These are phyloP conservation scores for Pneumocystis wakefieldiae DNA, from an alignment of 1,139 yeast genomes.

Conservation along the genomic window DNA sequence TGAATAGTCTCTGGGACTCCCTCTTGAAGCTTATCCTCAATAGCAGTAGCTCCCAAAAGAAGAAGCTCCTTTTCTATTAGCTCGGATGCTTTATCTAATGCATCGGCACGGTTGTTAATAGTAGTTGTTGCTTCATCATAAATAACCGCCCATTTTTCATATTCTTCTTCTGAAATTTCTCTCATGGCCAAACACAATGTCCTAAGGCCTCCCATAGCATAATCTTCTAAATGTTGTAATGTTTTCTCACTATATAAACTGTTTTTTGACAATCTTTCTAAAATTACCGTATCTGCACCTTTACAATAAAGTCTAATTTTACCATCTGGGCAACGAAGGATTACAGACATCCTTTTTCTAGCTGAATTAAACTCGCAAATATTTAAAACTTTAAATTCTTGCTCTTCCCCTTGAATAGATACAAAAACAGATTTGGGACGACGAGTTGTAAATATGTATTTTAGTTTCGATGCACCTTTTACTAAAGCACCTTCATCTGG, in stretches of 20 bases:
- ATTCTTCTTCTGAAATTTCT: slow-evolving; percentile 67
- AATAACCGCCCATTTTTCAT: slow-evolving; percentile 40
- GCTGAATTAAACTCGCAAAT: slow-evolving; percentile 96
- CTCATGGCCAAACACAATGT: slow-evolving; percentile 86
- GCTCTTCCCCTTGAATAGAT: slow-evolving; percentile 34
- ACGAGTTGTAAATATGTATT: slow-evolving; percentile 71
- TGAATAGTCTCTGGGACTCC: slow-evolving; percentile 97
- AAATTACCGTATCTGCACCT: slow-evolving; percentile 94
- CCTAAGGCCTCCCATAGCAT: slow-evolving; percentile 91
- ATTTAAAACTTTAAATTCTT: slow-evolving; percentile 63
- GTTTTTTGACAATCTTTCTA: slow-evolving; percentile 63
- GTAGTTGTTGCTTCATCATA: slow-evolving; percentile 76
- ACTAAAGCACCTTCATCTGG: slow-evolving; percentile 99
- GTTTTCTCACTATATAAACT: slow-evolving; percentile 76
- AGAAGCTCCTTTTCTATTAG: slow-evolving; percentile 65
- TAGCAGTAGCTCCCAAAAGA: slow-evolving; percentile 91
- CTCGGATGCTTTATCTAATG: slow-evolving; percentile 74
- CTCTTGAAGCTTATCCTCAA: slow-evolving; percentile 93
- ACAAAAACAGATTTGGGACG: slow-evolving; percentile 72
- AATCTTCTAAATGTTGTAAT: slow-evolving; percentile 78
- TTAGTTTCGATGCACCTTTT: slow-evolving; percentile 84
- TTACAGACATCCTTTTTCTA: slow-evolving; percentile 93
- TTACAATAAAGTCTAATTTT: slow-evolving; percentile 76
- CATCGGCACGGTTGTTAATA: slow-evolving; percentile 54
- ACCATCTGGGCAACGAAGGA: slow-evolving; percentile 90